Evolutionary conservation across 2,329 filamentous ascomycete genomes (phyloP).

Genomic region (Macroventuria anomochaeta): DNA sequence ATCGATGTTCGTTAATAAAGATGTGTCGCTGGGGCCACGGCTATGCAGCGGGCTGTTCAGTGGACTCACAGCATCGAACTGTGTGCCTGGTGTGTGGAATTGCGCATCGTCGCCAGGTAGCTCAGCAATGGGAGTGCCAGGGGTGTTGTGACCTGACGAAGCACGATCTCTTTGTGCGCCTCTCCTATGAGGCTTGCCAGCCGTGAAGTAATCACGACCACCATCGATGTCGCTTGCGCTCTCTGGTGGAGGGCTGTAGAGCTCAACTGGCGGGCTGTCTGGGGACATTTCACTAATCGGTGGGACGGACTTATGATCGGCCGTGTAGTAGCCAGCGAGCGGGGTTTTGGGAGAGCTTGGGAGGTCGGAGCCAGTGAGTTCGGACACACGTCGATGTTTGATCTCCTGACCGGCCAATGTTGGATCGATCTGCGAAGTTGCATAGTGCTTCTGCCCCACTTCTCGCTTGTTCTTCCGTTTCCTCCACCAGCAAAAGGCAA

Average conservation of each 20-base stretch:
- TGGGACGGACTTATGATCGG: conserved; percentile 36
- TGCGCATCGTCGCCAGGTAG: conserved; percentile 40
- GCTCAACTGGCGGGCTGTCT: conserved; percentile 41
- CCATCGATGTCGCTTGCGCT: conserved; percentile 19
- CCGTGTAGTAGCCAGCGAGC: conserved; percentile 34
- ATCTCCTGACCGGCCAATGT: conserved; percentile 34
- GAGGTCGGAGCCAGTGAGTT: conserved; percentile 43
- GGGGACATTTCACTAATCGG: conserved; percentile 44
- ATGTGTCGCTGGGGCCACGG: conserved; percentile 37
- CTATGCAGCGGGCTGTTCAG: conserved; percentile 22
- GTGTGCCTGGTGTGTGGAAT: conserved; percentile 22
- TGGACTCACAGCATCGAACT: conserved; percentile 24
- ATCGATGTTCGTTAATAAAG: conserved; percentile 39
- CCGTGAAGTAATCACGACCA: conserved; percentile 36
- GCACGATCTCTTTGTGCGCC: conserved; percentile 34
- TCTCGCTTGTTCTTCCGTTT: conserved; percentile 25
- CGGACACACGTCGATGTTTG: conserved; percentile 42
- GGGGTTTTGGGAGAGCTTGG: conserved; percentile 35
- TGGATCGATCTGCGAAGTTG: conserved; percentile 39
- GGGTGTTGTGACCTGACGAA: conserved; percentile 36
- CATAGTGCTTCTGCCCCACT: conserved; percentile 3
- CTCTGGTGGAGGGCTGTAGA: conserved; percentile 42
- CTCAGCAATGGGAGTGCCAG: conserved; percentile 38
- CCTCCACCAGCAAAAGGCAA: conserved; percentile 38
- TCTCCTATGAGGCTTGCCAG: conserved; percentile 25